These are phyloP conservation scores for Begonia fuchsioides DNA, from an alignment of 306 rosid genomes.

Conservation along the genomic window DNA sequence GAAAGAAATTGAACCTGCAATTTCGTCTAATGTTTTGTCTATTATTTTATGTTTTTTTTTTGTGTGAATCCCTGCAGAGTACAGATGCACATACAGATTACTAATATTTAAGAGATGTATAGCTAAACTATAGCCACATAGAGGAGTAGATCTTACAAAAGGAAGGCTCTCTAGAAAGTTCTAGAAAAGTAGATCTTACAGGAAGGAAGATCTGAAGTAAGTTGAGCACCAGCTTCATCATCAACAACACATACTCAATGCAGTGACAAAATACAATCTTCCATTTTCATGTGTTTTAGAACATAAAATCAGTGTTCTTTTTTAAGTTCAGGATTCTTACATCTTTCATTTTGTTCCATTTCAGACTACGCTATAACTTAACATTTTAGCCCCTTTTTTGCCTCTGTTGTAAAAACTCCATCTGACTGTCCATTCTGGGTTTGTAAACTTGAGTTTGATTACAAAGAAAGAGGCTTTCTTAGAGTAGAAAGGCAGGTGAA, in stretches of 20 bases:
- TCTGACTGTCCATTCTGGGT: too few relatives aligned
- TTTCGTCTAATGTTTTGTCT: too few relatives aligned
- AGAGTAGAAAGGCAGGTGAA: too few relatives aligned
- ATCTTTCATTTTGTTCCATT: neutral
- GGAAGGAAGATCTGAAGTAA: too few relatives aligned
- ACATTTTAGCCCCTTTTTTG: too few relatives aligned
- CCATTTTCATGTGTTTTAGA: constrained; percentile 41
- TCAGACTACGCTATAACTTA: neutral
- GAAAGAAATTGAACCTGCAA: too few relatives aligned
- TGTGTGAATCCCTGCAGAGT: constrained; percentile 26
- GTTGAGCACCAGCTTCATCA: too few relatives aligned
- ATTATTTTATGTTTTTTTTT: too few relatives aligned
- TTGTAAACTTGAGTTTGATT: too few relatives aligned
- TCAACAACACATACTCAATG: constrained; percentile 61
- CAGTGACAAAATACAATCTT: constrained; percentile 57
- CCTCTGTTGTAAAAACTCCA: too few relatives aligned
- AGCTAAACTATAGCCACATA: constrained; percentile 69
- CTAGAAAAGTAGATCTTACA: constrained; percentile 24
- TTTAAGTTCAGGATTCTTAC: neutral
- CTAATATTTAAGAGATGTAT: constrained; percentile 51
- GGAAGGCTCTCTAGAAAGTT: too few relatives aligned
- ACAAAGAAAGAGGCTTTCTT: too few relatives aligned
- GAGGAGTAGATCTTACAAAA: constrained; percentile 25
- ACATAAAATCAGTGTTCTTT: constrained; percentile 16
- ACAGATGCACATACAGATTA: constrained; percentile 64